Conservation (phyloP, 2,329 filamentous ascomycete genomes). For the Botrytis fabae region DNA sequence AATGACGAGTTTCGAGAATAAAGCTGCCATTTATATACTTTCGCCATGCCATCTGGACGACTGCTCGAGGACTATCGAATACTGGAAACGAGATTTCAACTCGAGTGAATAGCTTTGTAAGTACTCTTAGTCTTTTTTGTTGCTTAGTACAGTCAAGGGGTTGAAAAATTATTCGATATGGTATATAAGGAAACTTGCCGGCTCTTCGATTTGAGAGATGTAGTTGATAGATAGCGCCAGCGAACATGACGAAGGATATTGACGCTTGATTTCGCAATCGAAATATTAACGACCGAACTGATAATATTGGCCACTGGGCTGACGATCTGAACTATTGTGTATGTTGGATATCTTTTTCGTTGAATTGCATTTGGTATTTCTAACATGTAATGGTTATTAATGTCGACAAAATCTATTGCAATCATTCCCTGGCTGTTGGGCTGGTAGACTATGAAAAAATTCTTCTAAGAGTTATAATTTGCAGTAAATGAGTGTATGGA, state of each 20-base stretch:
- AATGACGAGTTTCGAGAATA: background rate
- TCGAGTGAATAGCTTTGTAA: background rate
- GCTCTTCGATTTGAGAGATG: background rate
- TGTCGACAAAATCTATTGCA: background rate
- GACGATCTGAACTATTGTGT: background rate
- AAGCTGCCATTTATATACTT: background rate
- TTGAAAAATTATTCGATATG: background rate
- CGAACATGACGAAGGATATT: background rate
- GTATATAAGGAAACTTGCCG: background rate
- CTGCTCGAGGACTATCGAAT: background rate
- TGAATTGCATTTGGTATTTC: background rate
- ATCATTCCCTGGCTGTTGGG: too few relatives aligned
- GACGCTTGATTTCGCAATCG: background rate
- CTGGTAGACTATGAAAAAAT: too few relatives aligned
- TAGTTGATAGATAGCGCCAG: accelerated
- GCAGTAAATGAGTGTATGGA: background rate
- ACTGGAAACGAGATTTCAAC: background rate
- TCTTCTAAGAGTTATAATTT: background rate
- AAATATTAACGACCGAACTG: background rate
- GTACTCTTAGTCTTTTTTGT: background rate
- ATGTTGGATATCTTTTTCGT: background rate
- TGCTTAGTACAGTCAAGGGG: background rate
- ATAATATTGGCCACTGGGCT: background rate
- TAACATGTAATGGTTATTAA: background rate
- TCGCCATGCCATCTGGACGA: background rate